Base-by-base conservation (phyloP, 2,329 filamentous ascomycete species). In the Didymellaceae sp. region DNA sequence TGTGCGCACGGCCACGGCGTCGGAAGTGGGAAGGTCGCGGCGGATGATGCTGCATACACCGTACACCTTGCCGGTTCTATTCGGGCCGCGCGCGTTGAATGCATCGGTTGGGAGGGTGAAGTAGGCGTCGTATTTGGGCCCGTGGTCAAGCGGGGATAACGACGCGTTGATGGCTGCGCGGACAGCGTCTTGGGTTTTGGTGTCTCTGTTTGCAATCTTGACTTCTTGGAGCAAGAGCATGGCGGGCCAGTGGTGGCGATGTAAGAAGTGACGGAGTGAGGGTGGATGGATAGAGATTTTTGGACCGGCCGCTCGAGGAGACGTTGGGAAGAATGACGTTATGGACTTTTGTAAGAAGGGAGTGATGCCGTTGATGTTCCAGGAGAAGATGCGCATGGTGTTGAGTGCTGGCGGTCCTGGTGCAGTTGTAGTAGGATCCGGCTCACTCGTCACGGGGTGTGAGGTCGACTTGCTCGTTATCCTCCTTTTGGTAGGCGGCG, bases 1-100 rank as follows among this genome's bases (percentile, higher is more conserved):
- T 0, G 70, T 72, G 6, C 76, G 69, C 0, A 63, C 13, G 5
- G 42, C 41, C 22, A 57, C 18, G 0, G 39, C 24, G 28, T 51
- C 60, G 0, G 10, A 26, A 1, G 39, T 13, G 41, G 39, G 40
- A 24, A 80, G 75, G 55, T 82, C 78, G 9, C 71, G 62, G 2
- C 80, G 73, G 11, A 82, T 58, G 34, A 83, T 73, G 18, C 75
- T 77, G 21, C 75, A 79, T 2, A 84, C 78, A 10, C 81, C 80
- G 54, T 83, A 81, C 1, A 82, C 67, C 52, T 76, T 81, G 1
- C 80, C 75, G 1, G 73, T 77, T 9, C 58, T 55, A 24, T 55
- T 17, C 35, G 79, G 79, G 0, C 78, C 80, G 1, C 70, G 72
- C 3, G 78, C 80, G 55, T 84, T 83, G 62, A 75, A 64, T 22